Percentiles rank a stretch among this genome's conserved stretches.
Evolutionary conservation across 148 eudicot species (phyloP).

Genomic region (Tetragonia tetragonoides): DNA sequence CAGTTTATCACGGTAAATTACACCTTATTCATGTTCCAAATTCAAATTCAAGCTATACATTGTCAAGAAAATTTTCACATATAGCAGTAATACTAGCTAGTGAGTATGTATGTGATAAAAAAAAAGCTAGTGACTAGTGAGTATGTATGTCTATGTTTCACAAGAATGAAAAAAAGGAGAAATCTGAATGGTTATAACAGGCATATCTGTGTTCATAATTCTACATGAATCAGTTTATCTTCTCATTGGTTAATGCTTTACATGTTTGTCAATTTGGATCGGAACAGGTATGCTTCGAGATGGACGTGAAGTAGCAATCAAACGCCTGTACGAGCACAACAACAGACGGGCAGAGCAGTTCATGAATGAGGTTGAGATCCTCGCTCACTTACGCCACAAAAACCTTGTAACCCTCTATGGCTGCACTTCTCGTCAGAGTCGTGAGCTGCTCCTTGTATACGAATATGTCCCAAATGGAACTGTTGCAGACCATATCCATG

Average conservation of each 20-base stretch:
- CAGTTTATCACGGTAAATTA: slow-evolving; percentile 58
- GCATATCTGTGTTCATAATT: background rate
- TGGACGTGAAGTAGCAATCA: slow-evolving; percentile 57
- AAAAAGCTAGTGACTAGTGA: too few relatives aligned
- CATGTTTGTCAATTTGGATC: background rate
- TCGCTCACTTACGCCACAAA: slow-evolving; percentile 53
- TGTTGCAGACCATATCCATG: slow-evolving; percentile 74
- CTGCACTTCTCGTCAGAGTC: slow-evolving; percentile 55
- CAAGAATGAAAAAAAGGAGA: too few relatives aligned
- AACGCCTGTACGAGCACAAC: slow-evolving; percentile 61
- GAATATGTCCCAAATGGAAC: slow-evolving; percentile 77
- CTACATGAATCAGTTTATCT: too few relatives aligned
- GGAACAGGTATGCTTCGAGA: slow-evolving; percentile 33
- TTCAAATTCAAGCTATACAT: background rate
- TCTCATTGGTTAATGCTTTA: background rate
- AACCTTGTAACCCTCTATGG: slow-evolving; percentile 76
- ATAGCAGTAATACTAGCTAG: background rate
- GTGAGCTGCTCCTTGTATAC: slow-evolving; percentile 67
- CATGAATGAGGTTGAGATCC: slow-evolving; percentile 63
- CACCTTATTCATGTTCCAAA: background rate
- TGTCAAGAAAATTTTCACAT: background rate
- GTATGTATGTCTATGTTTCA: too few relatives aligned
- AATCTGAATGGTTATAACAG: background rate
- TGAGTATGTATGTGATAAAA: too few relatives aligned
- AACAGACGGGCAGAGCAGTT: slow-evolving; percentile 58